These are phyloP conservation scores for Conticribra guillardii DNA, from an alignment of 108 stramenopile genomes.

Conservation along the genomic window DNA sequence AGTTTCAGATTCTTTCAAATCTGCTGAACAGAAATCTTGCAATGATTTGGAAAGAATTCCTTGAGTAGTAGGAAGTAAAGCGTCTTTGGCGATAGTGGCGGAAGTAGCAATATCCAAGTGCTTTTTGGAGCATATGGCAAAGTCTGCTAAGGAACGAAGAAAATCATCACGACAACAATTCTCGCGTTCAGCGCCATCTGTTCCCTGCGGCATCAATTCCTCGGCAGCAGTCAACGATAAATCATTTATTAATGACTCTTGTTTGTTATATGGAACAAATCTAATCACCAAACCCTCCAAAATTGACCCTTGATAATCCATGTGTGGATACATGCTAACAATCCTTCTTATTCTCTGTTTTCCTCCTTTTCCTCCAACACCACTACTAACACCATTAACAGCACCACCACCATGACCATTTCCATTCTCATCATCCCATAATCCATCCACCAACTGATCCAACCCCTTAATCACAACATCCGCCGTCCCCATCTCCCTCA, in stretches of 20 bases:
- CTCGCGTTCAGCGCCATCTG: constrained; percentile 2
- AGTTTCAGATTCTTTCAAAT: background rate
- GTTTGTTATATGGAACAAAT: constrained; percentile 50
- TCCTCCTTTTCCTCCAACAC: too few species aligned
- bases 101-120: constrained; percentile 4
- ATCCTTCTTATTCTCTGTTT: background rate
- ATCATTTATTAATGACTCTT: too few species aligned
- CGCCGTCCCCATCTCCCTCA: constrained; percentile 75
- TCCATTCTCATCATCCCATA: too few species aligned
- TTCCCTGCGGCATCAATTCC: too few species aligned
- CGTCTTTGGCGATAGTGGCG: background rate
- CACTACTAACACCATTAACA: background rate
- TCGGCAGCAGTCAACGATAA: too few species aligned
- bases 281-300: constrained; percentile 85
- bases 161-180: background rate
- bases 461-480: constrained; percentile 50
- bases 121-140: constrained; percentile 5
- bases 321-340: constrained; percentile 72
- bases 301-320: constrained; percentile 74
- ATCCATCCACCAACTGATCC: constrained; percentile 32
- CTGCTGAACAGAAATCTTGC: constrained; percentile 1
- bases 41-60: background rate
- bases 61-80: too few species aligned
- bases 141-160: constrained; percentile 36
- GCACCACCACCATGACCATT: background rate